A percentile compares a stretch with the other conserved stretches of the same genome.
These are phyloP conservation scores for Globisporangium barbulae DNA, from an alignment of 352 stramenopile genomes.

Conservation along the genomic window DNA sequence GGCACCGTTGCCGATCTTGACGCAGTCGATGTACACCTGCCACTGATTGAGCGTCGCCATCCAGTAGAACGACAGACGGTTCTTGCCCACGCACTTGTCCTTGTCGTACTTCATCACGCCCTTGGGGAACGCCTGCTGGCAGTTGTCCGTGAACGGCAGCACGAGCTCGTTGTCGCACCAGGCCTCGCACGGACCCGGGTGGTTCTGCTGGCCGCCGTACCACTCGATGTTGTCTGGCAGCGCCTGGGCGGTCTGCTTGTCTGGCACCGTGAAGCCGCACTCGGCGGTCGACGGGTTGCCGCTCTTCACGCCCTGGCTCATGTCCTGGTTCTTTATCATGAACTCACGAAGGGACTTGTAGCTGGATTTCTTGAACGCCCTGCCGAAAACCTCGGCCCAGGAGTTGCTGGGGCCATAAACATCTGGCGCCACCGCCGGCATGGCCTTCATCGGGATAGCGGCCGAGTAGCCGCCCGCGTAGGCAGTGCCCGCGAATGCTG, in stretches of 20 bases:
- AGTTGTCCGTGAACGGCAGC: constrained; percentile 2
- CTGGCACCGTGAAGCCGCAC: constrained; percentile 9
- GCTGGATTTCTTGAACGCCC: constrained; percentile 6
- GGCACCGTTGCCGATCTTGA: constrained; percentile 2
- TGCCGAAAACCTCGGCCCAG: constrained; percentile 12
- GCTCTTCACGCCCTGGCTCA: constrained; percentile 1
- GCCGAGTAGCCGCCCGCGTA: constrained; percentile 14
- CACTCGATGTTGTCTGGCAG: constrained; percentile 8
- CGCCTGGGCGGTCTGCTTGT: neutral
- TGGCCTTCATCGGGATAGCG: constrained; percentile 8
- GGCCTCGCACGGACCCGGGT: constrained; percentile 4
- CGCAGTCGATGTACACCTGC: constrained; percentile 20
- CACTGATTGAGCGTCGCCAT: constrained; percentile 17
- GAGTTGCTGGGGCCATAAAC: constrained; percentile 2
- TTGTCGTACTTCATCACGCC: constrained; percentile 22
- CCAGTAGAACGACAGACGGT: constrained; percentile 20
- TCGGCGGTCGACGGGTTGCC: constrained; percentile 7
- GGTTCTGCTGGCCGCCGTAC: constrained; percentile 5
- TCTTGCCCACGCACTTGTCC: constrained; percentile 22
- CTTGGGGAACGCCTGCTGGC: constrained; percentile 11
- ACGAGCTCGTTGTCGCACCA: constrained; percentile 11
- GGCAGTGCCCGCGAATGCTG: constrained; percentile 10
- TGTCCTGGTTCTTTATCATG: constrained; percentile 13
- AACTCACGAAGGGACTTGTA: constrained; percentile 13
- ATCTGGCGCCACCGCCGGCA: constrained; percentile 3